Base-by-base conservation (phyloP, 2,329 filamentous ascomycete species). In the Amphichorda felina region DNA sequence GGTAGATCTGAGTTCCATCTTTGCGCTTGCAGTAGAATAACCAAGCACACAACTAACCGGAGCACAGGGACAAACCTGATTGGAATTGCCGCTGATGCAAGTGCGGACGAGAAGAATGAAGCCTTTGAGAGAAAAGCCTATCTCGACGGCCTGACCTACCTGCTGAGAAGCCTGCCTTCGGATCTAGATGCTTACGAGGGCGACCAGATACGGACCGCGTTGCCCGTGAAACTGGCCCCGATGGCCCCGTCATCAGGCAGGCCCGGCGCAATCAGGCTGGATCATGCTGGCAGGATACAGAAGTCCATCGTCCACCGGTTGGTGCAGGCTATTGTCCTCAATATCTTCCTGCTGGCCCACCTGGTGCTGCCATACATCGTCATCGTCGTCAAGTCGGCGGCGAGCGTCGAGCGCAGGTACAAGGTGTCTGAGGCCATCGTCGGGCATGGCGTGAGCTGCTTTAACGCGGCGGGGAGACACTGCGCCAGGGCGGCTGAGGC, bases 381-480 rank as follows among this genome's bases (percentile, higher is more conserved):
- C 42, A 46, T 68, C 4, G 51, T 80, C 10, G 44, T 78, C 11
- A 61, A 62, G 13, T 55, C 66, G 13, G 61, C 69, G 13, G 78
- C 76, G 41, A 60, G 66, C 33, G 78, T 79, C 42, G 81, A 87
- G 50, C 68, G 76, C 13, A 67, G 75, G 43, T 72, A 85, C 54
- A 72, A 71, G 41, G 63, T 87, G 40, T 75, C 82, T 75, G 22
- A 89, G 59, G 34, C 86, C 57, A 56, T 89, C 77, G 61, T 89
- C 75, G 36, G 82, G 60, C 46, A 72, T 51, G 41, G 81, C 57
- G 48, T 81, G 72, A 50, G 75, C 61, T 49, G 70, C 55, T 54
- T 79, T 63, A 43, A 64, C 50, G 39, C 70, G 60, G 51, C 78
- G 68, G 56, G 64, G 56, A 45, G 67, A 42, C 32, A 87, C 56